Base-by-base conservation (phyloP, 345 rosid genomes). In the Eucalyptus pauciflora region DNA sequence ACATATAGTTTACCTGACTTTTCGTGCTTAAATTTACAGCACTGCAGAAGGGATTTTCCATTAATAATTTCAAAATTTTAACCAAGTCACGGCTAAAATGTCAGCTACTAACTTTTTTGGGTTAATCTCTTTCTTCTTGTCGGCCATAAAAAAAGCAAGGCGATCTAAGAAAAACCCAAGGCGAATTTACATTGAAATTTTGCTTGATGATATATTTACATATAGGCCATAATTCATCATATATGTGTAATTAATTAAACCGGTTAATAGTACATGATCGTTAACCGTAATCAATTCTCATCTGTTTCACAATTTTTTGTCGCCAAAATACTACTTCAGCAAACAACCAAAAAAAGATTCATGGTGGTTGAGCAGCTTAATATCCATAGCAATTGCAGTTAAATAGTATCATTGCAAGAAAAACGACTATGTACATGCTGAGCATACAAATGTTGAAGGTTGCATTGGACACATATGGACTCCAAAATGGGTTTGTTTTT, bases 261-360 rank as follows among this genome's bases (percentile, higher is more conserved):
- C 2, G 16, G 31, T 2, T 27, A 0, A 0, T 29, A 3, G 31
- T 27, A 29, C 69, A 62, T 4, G 4, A 62, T 29, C 4, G 33
- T 62, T 2, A 27, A 62, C 69, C 22, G 5, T 7, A 64, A n/a
- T 64, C 41, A 64, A 62, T 62, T 62, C 33, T 62, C 69, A n/a
- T n/a, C 76, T 7, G 20, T 64, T 64, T 64, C 37, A n/a, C 76
- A 64, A 64, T 29, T n/a, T 29, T 64, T n/a, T n/a, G 45, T 71
- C 14, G 46, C 46, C 81, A 71, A 37, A 33, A 69, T 10, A 33
- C 81, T 71, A 71, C 81, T 71, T 71, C 46, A 37, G 83, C 46
- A 10, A 41, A 64, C 43, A 37, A 71, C 46, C 46, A 3, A 71
- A 37, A 37, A 71, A 71, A 37, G 46, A 41, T 69, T 33, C 81